Evolutionary conservation across 2,329 filamentous ascomycete species (phyloP).

Genomic region (Aureobasidium mangrovei): DNA sequence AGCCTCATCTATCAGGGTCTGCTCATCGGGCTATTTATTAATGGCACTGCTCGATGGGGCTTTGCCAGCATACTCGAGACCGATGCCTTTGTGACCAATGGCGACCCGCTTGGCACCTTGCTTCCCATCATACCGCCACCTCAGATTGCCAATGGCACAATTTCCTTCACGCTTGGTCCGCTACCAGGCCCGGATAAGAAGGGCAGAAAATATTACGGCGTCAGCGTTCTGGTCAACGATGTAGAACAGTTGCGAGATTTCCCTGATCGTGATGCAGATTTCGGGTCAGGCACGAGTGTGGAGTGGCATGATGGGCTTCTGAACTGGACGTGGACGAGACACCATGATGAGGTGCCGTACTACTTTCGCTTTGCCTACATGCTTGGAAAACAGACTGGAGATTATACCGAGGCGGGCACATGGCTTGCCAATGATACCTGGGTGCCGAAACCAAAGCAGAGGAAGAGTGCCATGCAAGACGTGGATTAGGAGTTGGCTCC

Average conservation of each 20-base stretch:
- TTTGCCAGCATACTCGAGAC: conserved; percentile 90
- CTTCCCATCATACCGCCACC: conserved; percentile 43
- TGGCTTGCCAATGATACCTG: no score
- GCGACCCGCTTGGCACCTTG: conserved; percentile 44
- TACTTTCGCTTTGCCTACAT: no score
- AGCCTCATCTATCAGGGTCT: conserved; percentile 82
- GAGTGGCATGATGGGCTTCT: conserved; percentile 28
- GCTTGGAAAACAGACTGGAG: no score
- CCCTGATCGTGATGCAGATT: conserved; percentile 35
- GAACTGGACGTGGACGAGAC: conserved; percentile 28
- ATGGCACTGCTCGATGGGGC: conserved; percentile 87
- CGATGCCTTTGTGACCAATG: conserved; percentile 55
- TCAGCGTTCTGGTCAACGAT: conserved; percentile 76
- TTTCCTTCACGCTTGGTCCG: conserved; percentile 52
- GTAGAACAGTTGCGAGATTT: conserved; percentile 72
- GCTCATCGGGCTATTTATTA: conserved; percentile 83
- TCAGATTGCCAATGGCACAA: conserved; percentile 45
- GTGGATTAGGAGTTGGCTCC: no score
- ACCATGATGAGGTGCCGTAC: conserved; percentile 15
- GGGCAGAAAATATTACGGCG: conserved; percentile 51
- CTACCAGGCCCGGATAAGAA: conserved; percentile 33
- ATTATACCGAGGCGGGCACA: no score
- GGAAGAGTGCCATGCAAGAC: no score
- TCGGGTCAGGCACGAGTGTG: conserved; percentile 32
- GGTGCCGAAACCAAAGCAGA: no score